Evolutionary conservation across 768 basidiomycete genomes (phyloP), one percentile per base, ranked within the genome.

Genomic region (Leccinellum albellum): DNA sequence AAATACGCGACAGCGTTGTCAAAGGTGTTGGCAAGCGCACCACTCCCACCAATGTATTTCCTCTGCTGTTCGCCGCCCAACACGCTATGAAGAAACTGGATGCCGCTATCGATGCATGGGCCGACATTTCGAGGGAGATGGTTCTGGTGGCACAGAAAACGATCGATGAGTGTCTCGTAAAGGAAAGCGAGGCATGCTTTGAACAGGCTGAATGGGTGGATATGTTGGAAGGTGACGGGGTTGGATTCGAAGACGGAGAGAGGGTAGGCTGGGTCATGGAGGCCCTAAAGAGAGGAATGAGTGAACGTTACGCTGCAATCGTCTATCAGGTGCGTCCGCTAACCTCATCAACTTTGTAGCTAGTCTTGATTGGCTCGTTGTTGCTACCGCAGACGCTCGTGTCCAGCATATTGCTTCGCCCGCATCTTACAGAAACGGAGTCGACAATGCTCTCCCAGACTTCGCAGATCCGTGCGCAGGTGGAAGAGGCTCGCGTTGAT

Each of bases 241-340:
- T 81, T 1, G 76, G 84, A 28, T 91, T 91, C 66, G 87, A 88
- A 60, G 90, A 93, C 65, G 78, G 74, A 1, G 94, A 98, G 62
- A 75, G 86, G 52, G 83, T 96, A 0, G 87, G 91, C 45, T 82
- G 82, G 81, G 80, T 88, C 2, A 85, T 94, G 80, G 81, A 82
- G 6, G 75, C 85, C 35, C 68, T 88, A 55, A 67, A 83, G 66
- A 66, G 88, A 64, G 82, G 88, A 0, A 76, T 91, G 63, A 79
- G 71, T 54, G 88, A 87, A 60, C 76, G 75, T 57, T 85, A 80
- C 71, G 91, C 87, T 15, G 82, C 79, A 2, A 70, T 66, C 46
- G 73, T 94, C 15, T 98, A 98, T 71, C 93, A 94, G 82, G 89
- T 86, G 53, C 32, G 76, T 64, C 8, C 15, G 12, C 50, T 47